These are phyloP conservation scores for Pelagophyceae sp. DNA, from an alignment of 352 stramenopile genomes.

Conservation along the genomic window DNA sequence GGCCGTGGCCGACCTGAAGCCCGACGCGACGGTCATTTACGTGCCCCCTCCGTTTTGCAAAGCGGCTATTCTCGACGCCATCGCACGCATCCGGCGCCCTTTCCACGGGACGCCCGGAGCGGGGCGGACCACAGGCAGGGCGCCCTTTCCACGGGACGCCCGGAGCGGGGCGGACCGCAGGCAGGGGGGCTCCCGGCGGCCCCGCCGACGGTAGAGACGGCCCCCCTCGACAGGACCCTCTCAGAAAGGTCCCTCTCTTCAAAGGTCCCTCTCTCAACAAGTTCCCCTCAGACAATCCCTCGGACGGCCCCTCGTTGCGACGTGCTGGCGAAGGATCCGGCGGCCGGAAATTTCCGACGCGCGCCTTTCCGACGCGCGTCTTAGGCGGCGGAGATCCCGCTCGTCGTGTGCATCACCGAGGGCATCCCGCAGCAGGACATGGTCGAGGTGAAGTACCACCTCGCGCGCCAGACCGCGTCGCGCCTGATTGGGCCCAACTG, in stretches of 20 bases:
- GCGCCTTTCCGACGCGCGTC: too few species aligned
- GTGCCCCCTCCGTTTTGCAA: constrained; percentile 95
- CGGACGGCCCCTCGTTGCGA: too few species aligned
- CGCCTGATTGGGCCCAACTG: constrained; percentile 98
- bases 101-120: constrained; percentile 80
- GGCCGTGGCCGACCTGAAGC: constrained; percentile 55
- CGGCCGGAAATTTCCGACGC: too few species aligned
- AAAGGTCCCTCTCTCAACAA: too few species aligned
- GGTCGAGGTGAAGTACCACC: constrained; percentile 91
- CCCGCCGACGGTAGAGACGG: too few species aligned
- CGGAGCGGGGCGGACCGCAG: too few species aligned
- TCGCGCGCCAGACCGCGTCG: constrained; percentile 81
- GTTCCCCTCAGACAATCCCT: too few species aligned
- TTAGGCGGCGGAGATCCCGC: constrained; percentile 61
- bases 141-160: neutral
- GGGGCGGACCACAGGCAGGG: neutral
- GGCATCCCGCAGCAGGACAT: constrained; percentile 99
- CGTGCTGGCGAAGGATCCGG: too few species aligned
- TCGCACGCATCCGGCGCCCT: too few species aligned
- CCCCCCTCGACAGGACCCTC: too few species aligned
- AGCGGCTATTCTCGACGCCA: constrained; percentile 95
- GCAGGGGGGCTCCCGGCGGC: too few species aligned
- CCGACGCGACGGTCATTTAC: constrained; percentile 97
- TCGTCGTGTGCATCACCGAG: constrained; percentile 88
- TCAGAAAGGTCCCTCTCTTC: too few species aligned